Conservation (phyloP, 202 grass and related monocot species). For the Setaria viridis region DNA sequence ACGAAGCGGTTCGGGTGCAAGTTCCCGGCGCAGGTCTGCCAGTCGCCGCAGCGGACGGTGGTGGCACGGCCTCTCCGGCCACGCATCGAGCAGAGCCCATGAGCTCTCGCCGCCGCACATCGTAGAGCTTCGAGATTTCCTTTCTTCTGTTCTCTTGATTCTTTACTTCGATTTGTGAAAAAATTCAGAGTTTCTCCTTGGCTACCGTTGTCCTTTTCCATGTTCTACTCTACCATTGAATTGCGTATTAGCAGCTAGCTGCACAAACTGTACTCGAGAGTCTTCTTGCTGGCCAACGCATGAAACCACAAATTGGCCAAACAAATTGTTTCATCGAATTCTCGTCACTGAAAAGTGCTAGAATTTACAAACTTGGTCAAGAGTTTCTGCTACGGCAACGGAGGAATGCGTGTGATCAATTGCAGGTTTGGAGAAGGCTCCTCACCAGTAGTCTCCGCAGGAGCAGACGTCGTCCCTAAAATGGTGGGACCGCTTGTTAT, state of each 20-base stretch:
- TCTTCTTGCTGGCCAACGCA: constrained; percentile 13
- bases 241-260: background rate
- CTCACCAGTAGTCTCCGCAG: constrained; percentile 93
- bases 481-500: constrained; percentile 94
- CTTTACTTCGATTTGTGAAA: constrained; percentile 59
- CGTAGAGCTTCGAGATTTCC: constrained; percentile 35
- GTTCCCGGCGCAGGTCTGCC: constrained; percentile 90
- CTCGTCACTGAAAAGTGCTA: background rate
- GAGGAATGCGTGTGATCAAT: constrained; percentile 8
- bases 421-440: background rate
- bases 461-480: constrained; percentile 83
- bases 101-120: constrained; percentile 36
- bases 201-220: constrained; percentile 15
- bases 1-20: constrained; percentile 85
- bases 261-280: background rate
- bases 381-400: background rate
- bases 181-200: constrained; percentile 23
- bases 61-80: constrained; percentile 70
- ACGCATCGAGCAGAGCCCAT: constrained; percentile 69
- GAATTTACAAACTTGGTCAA: background rate
- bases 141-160: constrained; percentile 60
- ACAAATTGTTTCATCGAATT: constrained; percentile 15
- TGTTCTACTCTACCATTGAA: constrained; percentile 4
- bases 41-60: constrained; percentile 79
- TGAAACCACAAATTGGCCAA: background rate